Evolutionary conservation across 2,329 filamentous ascomycete genomes (phyloP), one percentile per base, ranked within the genome.

Genomic region (Tricladium varicosporioides): DNA sequence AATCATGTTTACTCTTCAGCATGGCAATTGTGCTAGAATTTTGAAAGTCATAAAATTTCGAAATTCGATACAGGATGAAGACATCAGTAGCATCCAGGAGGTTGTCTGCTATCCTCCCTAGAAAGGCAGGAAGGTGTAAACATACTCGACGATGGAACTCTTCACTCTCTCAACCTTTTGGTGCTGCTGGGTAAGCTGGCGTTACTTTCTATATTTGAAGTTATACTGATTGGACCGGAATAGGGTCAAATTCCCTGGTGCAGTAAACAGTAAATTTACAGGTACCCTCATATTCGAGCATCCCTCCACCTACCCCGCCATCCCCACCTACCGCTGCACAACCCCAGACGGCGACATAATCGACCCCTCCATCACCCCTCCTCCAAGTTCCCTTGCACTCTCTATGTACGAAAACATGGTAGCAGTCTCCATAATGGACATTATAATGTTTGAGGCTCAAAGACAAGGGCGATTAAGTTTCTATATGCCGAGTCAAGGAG

Each of bases 361-460:
- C 15, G 91, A 97, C 74, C 80, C 84, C 49, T 79, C 80, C 11
- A 86, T 89, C 67, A 77, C 80, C 51, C 83, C 85, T 0, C 86
- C 62, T 1, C 59, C 68, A 1, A 62, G 68, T 36, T 32, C 57
- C 5, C 50, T 69, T 4, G 64, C 64, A 1, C 54, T 70, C n/a
- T 48, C 63, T 32, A 66, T 70, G 64, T 70, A 70, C 72, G 80
- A 76, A 58, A 82, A 86, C 66, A 88, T 89, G 86, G 67, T 88
- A 9, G 81, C 78, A 36, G 77, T 87, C 9, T 85, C 88, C 55
- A 89, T 97, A 64, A 94, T 99, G 91, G 94, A 99, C 70, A 74
- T 96, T 54, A 89, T 97, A 71, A 97, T 97, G 92, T 97, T 96
- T 69, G 94, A 99, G 69, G 92, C 94, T 0, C 94, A 99, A 74